Percentiles rank a stretch among this genome's conserved stretches.
These are phyloP conservation scores for Rosellinia necatrix DNA, from an alignment of 2,329 filamentous ascomycete species.

Conservation along the genomic window DNA sequence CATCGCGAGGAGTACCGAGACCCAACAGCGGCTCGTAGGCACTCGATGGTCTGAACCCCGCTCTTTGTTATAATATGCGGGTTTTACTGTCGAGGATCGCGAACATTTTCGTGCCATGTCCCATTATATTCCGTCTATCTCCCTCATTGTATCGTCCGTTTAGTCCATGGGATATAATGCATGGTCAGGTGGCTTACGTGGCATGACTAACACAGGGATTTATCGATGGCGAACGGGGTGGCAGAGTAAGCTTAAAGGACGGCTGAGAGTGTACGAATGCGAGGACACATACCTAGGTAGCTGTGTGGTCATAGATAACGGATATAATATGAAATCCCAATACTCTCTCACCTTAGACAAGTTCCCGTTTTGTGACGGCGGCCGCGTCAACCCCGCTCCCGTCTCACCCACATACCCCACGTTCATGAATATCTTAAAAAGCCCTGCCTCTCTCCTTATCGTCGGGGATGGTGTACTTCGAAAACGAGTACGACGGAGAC, in stretches of 20 bases:
- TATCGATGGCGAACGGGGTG: not conserved
- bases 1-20: conserved; percentile 45
- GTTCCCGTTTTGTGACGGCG: no score
- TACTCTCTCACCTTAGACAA: no score
- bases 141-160: no score
- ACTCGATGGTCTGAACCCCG: conserved; percentile 31
- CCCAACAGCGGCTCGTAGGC: conserved; percentile 40
- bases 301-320: not conserved
- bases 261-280: not conserved
- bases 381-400: no score
- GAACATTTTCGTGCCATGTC: conserved; percentile 35
- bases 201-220: not conserved
- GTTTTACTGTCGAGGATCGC: conserved; percentile 41
- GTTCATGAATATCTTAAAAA: not conserved
- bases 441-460: not conserved
- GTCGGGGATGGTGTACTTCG: not conserved
- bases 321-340: no score
- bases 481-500: conserved; percentile 16
- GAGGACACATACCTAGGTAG: not conserved
- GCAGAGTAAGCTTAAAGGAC: not conserved
- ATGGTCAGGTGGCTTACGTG: not conserved
- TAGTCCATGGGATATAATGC: no score
- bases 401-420: no score
- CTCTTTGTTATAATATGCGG: conserved; percentile 25
- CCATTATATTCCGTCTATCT: no score